phyloP scores from a whole-genome alignment of 2,329 filamentous ascomycete genomes.

The Hypoxylon sp. region DNA sequence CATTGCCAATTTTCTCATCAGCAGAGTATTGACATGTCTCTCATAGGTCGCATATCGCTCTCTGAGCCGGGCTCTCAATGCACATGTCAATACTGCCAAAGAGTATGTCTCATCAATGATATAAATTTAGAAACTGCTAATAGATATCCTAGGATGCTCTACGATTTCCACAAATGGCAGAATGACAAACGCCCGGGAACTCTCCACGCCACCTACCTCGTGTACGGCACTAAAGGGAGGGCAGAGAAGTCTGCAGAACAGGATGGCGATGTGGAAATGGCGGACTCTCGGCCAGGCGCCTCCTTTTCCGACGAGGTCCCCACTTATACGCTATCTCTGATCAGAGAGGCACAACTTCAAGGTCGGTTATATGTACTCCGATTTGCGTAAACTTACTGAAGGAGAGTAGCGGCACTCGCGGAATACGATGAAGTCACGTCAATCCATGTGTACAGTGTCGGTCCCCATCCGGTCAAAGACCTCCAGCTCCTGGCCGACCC shows the following conservation, averaged over 20 bases:
- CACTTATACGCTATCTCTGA: conserved; percentile 69
- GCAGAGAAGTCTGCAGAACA: conserved; percentile 50
- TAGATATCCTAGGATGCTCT: conserved; percentile 74
- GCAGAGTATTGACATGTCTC: conserved; percentile 3
- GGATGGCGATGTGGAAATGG: conserved; percentile 74
- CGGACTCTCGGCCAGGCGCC: conserved; percentile 61
- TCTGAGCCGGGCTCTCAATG: conserved; percentile 80
- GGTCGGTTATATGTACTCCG: conserved; percentile 52
- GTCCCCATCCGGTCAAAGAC: conserved; percentile 73
- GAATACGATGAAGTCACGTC: conserved; percentile 77
- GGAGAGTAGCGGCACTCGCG: conserved; percentile 65
- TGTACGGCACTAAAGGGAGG: conserved; percentile 72
- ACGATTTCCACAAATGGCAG: conserved; percentile 81
- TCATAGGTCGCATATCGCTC: conserved; percentile 83
- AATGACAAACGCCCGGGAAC: conserved; percentile 76
- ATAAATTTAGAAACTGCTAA: conserved; percentile 11
- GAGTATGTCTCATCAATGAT: conserved; percentile 64
- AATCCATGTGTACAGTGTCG: conserved; percentile 88
- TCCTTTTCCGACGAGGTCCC: conserved; percentile 59
- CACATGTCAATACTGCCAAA: conserved; percentile 89
- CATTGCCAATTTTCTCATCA: conserved; percentile 13
- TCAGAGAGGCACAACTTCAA: conserved; percentile 75
- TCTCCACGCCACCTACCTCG: conserved; percentile 90
- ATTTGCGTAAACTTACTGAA: conserved; percentile 22
- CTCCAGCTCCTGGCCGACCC: conserved; percentile 76